Evolutionary conservation across 805 yeast genomes (phyloP), one percentile per base, ranked within the genome.

Genomic region (Candida nanaspora): DNA sequence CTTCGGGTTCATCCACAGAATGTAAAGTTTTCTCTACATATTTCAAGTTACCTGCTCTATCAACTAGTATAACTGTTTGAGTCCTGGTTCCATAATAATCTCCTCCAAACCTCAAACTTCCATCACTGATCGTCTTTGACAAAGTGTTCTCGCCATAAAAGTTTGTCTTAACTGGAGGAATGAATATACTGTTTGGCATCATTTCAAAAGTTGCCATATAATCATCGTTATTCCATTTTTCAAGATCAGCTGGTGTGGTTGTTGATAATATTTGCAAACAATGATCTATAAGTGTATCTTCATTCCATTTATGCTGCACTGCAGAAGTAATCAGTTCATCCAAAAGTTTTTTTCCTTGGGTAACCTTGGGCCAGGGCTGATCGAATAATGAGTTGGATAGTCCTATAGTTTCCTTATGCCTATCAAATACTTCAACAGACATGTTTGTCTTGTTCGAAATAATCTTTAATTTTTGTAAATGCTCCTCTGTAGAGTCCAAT

Each of bases 21-120:
- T 80, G 82, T 16, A 83, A 49, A 41, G 76, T 74, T 37, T 68
- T 65, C 55, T 88, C 96, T 13, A 73, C 63, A 57, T 83, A 85
- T 37, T 72, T 71, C 18, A 83, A 45, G 29, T 62, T 42, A 51
- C 85, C 69, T 31, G 52, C 43, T 30, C 67, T 70, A 52, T 75
- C 77, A 9, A 84, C 68, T 19, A 86, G 50, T 3, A 87, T 68
- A 2, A 87, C 73, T 0, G 95, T 86, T 57, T 88, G 96, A 0
- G 96, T 85, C 41, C 96, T 64, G 0, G 97, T 88, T 0, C 96
- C 96, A 55, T 87, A 89, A 51, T 68, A 78, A 19, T 66, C 59
- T 0, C 87, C 86, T 14, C 68, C 61, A n/a, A 59, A 4, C 63
- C 57, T 19, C 2, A 16, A 56, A 19, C 32, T 23, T 8, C 23